These are phyloP conservation scores for Auricularia sp. DNA, from an alignment of 768 basidiomycete genomes.

Conservation along the genomic window DNA sequence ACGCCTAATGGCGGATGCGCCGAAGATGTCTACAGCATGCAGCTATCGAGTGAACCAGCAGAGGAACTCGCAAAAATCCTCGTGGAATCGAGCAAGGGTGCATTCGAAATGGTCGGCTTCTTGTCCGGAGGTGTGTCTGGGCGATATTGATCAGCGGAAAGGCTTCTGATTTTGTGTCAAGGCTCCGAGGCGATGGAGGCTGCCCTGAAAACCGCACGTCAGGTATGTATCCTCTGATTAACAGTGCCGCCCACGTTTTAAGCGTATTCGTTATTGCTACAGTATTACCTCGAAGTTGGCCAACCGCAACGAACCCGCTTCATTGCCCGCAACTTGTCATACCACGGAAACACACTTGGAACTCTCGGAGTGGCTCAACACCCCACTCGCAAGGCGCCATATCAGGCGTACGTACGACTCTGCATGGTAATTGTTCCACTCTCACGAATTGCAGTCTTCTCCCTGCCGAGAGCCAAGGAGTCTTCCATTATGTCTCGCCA, in stretches of 20 bases:
- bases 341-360: constrained; percentile 74
- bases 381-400: constrained; percentile 56
- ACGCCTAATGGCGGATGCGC: neutral
- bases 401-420: constrained; percentile 27
- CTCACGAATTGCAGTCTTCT: constrained; percentile 27
- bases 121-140: constrained; percentile 54
- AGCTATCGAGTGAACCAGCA: constrained; percentile 69
- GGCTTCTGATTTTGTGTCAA: constrained; percentile 16
- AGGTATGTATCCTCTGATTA: constrained; percentile 31
- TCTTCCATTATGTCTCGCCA: constrained; percentile 78
- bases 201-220: constrained; percentile 71
- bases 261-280: neutral
- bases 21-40: constrained; percentile 80
- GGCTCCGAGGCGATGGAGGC: constrained; percentile 87
- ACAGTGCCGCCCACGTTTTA: neutral
- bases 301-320: constrained; percentile 66
- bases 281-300: constrained; percentile 64
- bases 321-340: constrained; percentile 69
- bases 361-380: constrained; percentile 62
- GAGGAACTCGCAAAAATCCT: constrained; percentile 65
- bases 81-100: constrained; percentile 56
- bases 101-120: constrained; percentile 63
- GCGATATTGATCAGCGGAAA: neutral
- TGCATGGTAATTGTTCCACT: neutral
- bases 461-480: constrained; percentile 33